Base-by-base conservation (phyloP, 2,329 filamentous ascomycete genomes). In the Fusarium sp. region DNA sequence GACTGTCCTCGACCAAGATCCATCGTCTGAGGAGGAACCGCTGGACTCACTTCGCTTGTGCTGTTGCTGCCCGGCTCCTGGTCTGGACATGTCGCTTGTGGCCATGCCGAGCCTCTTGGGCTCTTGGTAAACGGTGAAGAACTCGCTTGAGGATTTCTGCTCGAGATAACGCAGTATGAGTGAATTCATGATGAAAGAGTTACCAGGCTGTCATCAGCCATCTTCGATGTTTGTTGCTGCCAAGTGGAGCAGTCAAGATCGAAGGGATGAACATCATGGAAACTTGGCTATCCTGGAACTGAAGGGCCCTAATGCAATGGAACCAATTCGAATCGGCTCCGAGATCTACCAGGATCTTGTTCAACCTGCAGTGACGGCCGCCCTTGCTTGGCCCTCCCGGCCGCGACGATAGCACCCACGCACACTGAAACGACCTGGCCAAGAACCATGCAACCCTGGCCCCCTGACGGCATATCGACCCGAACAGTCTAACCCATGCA, bases 341-440 rank as follows among this genome's bases (percentile, higher is more conserved):
- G 28, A 55, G 67, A 70, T 71, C 68, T 65, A 43, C 59, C 47
- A 18, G 44, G 50, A 65, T 65, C 46, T 55, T 18, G 43, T 52
- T 54, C 41, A 40, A 37, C 15, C 15, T 11, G 4, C 34, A 43
- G 39, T 30, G 54, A 30, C 31, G 16, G 23, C 31, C 39, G 37
- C 37, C 31, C 41, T 39, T 34, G 30, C 27, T n/a, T 13, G 43
- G 8, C 46, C 8, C 18, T 15, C 30, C 16, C 13, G 46, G 13
- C 15, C 15, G 18, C 28, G 6, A 6, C 34, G 12, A 27, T 34
- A 43, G 13, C 18, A 58, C 52, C 65, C 62, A 44, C 30, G 46
- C 50, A 52, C 28, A 15, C 68, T 74, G 72, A 74, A 74, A 74
- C 72, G 18, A 36, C 51, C 31, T 63, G 59, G 67, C 57, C 63